Percentiles rank a stretch among this genome's conserved stretches.
These are phyloP conservation scores for Breynia disticha DNA, from an alignment of 441 rosid genomes.

Conservation along the genomic window DNA sequence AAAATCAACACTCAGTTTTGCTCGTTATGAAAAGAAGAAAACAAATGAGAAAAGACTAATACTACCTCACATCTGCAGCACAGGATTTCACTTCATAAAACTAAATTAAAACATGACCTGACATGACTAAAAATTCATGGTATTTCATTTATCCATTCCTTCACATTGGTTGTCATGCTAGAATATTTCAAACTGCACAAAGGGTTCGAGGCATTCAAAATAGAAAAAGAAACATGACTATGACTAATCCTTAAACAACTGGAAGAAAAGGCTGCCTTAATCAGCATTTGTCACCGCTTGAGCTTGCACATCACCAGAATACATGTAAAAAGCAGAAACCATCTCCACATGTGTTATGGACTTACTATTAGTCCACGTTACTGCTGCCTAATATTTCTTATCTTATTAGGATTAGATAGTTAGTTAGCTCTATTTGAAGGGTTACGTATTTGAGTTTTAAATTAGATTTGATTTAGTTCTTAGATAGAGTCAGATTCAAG, in stretches of 20 bases:
- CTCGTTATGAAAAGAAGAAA: no score
- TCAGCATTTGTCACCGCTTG: not conserved
- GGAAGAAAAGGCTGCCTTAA: not conserved
- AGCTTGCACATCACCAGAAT: not conserved
- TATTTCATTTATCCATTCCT: not conserved
- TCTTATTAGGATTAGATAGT: no score
- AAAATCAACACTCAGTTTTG: slow-evolving; percentile 2
- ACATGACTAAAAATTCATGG: not conserved
- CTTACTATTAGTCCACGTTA: no score
- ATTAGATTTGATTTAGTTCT: no score
- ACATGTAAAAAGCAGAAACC: not conserved
- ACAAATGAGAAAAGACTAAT: no score
- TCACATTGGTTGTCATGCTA: not conserved
- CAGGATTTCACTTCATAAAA: not conserved
- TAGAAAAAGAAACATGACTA: not conserved
- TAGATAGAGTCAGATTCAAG: no score
- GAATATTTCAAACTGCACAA: not conserved
- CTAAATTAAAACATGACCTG: not conserved
- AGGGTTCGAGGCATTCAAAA: no score
- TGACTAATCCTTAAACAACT: no score
- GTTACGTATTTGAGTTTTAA: no score
- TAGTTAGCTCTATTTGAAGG: no score
- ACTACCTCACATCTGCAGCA: not conserved
- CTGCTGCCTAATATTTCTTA: no score
- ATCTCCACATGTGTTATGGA: not conserved